Base-by-base conservation (phyloP, 2,329 filamentous ascomycete genomes). In the Apiospora marii region DNA sequence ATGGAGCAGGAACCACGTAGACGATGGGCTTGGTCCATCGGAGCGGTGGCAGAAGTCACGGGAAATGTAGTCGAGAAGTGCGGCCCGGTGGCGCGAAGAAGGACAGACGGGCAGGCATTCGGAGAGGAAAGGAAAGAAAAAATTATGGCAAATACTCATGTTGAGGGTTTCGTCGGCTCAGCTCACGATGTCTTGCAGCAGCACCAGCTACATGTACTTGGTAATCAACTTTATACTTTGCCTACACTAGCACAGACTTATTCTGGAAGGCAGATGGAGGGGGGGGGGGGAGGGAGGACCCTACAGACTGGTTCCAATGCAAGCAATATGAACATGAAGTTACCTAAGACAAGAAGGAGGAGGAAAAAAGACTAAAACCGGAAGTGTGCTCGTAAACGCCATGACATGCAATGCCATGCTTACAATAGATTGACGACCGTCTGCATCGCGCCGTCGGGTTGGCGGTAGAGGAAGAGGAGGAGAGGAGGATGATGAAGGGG, bases 391-490 rank as follows among this genome's bases (percentile, higher is more conserved):
- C n/a, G 27, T 16, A 37, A 61, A 61, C 30, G 53, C 53, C 27
- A 58, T 58, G 51, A 12, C 24, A 53, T 53, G 51, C 51, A 5
- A 53, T 53, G 51, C 53, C 27, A 61, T 61, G 53, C 53, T 37
- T 30, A 61, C 16, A n/a, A 61, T 61, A 61, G 53, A 61, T 61
- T 61, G 53, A 61, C 53, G 53, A 61, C 53, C 22, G 53, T 30
- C 58, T 64, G 58, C 58, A 41, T 64, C 10, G 58, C 58, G 58
- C 58, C 34, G 58, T 64, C 58, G 58, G 58, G 58, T 41, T 41
- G 58, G 58, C 41, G 58, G 58, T 64, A 34, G 58, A 64, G n/a
- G 41, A 34, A 34, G 34, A 24, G 53, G 34, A 22, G 27, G 14
- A 12, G 27, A 22, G 34, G 34, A 30, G 53, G 37, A 27, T 61